Base-by-base conservation (phyloP, 2,329 filamentous ascomycete genomes). In the Aspergillus piperis region DNA sequence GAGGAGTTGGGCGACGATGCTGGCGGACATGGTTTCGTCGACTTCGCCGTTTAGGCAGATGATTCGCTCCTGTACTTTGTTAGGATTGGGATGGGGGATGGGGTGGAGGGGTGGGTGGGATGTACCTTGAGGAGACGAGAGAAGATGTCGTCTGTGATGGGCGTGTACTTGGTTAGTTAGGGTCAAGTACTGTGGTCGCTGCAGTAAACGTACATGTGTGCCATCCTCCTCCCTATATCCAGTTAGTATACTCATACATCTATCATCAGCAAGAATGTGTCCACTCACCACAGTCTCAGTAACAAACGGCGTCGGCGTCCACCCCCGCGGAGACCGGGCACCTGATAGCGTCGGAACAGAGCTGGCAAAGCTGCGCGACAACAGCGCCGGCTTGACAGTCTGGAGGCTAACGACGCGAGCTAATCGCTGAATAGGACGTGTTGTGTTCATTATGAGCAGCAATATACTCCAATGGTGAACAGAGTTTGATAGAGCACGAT, bases 11-110 rank as follows among this genome's bases (percentile, higher is more conserved):
- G 95, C 92, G 27, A 98, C 94, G 64, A 98, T 92, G 44, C 90
- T 91, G n/a, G 95, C 94, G 39, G 92, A 96, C 67, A 95, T 87
- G 44, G 86, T 89, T 73, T 96, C 91, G 79, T 98, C 90, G 60
- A 98, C 92, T 72, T 90, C 84, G 71, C 94, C 94, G 71, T 96
- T 97, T 38, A 98, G 85, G 74, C 91, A 96, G 71, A 99, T 85
- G 71, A 98, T 98, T 64, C 94, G 91, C 82, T 98, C 94, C 87
- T 91, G 42, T 5, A n/a, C 23, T 5, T 11, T 15, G 15, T 39
- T n/a, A 30, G 10, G n/a, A n/a, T 59, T 79, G 77, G 27, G 75
- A 81, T 74, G 76, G 81, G 81, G 78, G 81, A 64, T 3, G 21
- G 30, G 4, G n/a, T 11, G 30, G n/a, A 11, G 4, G 10, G 3